Evolutionary conservation across 768 basidiomycete genomes (phyloP), one percentile per base, ranked within the genome.

Genomic region (Lepiota venenata): DNA sequence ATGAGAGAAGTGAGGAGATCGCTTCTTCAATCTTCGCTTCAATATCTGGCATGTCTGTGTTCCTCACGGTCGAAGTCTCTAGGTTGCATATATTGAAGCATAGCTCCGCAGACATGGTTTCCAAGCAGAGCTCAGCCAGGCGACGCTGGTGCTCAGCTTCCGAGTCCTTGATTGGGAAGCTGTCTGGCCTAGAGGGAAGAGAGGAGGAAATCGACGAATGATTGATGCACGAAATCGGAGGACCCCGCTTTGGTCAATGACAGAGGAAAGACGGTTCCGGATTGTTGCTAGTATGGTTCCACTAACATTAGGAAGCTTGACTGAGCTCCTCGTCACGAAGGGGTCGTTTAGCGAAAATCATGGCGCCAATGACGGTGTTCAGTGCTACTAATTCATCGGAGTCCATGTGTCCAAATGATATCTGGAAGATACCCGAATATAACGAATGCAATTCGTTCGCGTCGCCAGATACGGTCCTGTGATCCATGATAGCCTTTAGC

Each of bases 11-110:
- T 7, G 54, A 25, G 1, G 66, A 53, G 37, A 72, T 68, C 41
- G 52, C 51, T 14, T 57, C 47, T 35, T 61, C 32, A 9, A 67
- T 57, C 11, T 61, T 61, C 0, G 22, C 10, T 18, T 56, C 39
- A 7, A 71, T 56, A 52, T 66, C 61, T 1, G 47, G 50, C 15
- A 70, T 50, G 16, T 72, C 62, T 14, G 43, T 32, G 52, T 74
- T 71, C 8, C 37, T 57, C 4, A 60, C 18, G 49, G 66, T 64
- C 2, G 72, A 73, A 11, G 62, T 65, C 29, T 62, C 56, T 6
- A 74, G 50, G 5, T 64, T 27, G 56, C 66, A 69, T 22, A 74
- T 71, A 51, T 74, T 71, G 59, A 75, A 74, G 45, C 55, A 54
- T 9, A 74, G 63, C 6, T 56, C 47, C 21, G 50, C 27, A 10